A percentile compares a stretch with the other conserved stretches of the same genome.
phyloP scores from a whole-genome alignment of 176 grass and related monocot species.

The Cymbopogon citratus region DNA sequence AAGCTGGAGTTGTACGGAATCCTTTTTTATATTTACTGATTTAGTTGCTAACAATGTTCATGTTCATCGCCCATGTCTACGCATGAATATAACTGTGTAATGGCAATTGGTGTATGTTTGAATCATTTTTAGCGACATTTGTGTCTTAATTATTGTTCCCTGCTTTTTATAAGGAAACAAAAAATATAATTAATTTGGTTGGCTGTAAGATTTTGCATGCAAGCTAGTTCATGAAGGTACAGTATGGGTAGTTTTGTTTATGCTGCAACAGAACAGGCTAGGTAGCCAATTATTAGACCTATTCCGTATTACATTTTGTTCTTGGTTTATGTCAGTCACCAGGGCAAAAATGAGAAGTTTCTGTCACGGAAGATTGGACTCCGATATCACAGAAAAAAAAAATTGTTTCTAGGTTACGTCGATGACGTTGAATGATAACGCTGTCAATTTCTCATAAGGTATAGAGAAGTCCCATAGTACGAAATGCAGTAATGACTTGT shows the following conservation, averaged over 20 bases:
- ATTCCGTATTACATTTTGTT: too few relatives aligned
- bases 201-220: background rate
- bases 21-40: background rate
- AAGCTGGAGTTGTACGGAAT: background rate
- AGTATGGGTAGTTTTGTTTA: background rate
- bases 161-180: background rate
- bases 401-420: too few relatives aligned
- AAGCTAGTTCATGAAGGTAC: background rate
- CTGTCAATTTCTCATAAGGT: too few relatives aligned
- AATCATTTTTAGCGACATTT: background rate
- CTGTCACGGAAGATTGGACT: too few relatives aligned
- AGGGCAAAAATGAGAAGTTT: too few relatives aligned
- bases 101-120: background rate
- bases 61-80: background rate
- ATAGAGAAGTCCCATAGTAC: too few relatives aligned
- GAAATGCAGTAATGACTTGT: too few relatives aligned
- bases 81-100: background rate
- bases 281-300: too few relatives aligned
- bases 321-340: too few relatives aligned
- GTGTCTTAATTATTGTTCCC: background rate
- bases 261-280: background rate
- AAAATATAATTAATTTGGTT: background rate
- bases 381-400: too few relatives aligned
- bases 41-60: background rate
- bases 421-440: too few relatives aligned